Evolutionary conservation across 371 early-diverging fungal species (phyloP), one percentile per base, ranked within the genome.

Genomic region (Mucor velutinosus): DNA sequence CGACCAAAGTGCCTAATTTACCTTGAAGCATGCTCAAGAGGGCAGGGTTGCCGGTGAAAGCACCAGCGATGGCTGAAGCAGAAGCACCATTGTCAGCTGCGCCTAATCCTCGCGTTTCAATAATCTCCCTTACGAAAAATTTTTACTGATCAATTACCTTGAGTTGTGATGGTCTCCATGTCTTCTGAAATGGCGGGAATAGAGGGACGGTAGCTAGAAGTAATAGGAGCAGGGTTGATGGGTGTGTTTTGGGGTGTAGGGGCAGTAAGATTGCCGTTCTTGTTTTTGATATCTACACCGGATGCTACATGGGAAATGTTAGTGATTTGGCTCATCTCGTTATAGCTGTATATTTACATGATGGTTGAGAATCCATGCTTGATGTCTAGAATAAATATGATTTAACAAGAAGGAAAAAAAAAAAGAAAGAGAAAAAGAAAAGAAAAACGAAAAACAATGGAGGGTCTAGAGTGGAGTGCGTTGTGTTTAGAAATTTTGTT

Each of bases 181-280:
- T 83, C 85, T 76, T 84, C 85, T 66, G 79, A 75, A 55, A 76
- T 78, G 41, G 76, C 73, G 12, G 77, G 74, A 21, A 80, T 74
- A 57, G 80, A 79, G 29, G 86, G 85, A 17, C 77, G 77, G 58
- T 81, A 83, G 14, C 77, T 80, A 30, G 82, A 73, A 33, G 84
- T 82, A 51, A 90, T 85, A 58, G 90, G 91, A 64, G 90, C 86
- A 39, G 85, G 82, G 72, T 86, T 84, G 59, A 86, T 84, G 57
- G 91, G 92, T 61, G 91, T 90, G 78, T 92, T 92, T 80, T 92
- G 91, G 64, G 90, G 90, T 33, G 91, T 90, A 32, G 90, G 90
- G 30, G 90, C 89, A 60, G 83, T 76, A 58, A 71, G 56, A 76
- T 82, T 82, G 57, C 71, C 77, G 59, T 76, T 77, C 55, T 76